These are phyloP conservation scores for Agaricus sinodeliciosus DNA, from an alignment of 768 basidiomycete species.

Conservation along the genomic window DNA sequence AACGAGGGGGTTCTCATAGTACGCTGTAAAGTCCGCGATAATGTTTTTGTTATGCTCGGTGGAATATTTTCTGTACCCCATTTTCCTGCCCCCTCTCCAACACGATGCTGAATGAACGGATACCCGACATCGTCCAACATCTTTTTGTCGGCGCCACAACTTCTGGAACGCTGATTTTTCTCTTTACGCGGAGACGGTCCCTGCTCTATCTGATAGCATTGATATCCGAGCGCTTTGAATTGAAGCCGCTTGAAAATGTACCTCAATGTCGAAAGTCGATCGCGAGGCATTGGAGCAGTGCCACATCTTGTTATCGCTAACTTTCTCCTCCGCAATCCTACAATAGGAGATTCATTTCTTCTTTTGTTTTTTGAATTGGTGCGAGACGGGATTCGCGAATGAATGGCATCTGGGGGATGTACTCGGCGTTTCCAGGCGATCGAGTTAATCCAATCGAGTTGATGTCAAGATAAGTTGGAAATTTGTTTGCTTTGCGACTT, in stretches of 20 bases:
- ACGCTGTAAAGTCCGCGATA: constrained; percentile 7
- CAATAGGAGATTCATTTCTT: too few species aligned
- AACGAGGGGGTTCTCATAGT: constrained; percentile 6
- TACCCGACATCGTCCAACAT: neutral
- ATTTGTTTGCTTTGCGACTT: neutral
- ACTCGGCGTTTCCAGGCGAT: neutral
- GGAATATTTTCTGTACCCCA: neutral
- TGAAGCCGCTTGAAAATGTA: neutral
- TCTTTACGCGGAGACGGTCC: neutral
- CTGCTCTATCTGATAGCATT: neutral
- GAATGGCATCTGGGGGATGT: too few species aligned
- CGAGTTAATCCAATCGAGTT: neutral
- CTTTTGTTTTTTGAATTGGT: too few species aligned
- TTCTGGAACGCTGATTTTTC: neutral
- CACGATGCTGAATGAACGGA: neutral
- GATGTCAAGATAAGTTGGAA: neutral
- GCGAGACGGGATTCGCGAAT: too few species aligned
- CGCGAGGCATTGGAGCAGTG: too few species aligned
- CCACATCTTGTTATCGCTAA: too few species aligned
- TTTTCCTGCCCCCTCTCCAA: neutral
- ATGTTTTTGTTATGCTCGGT: neutral
- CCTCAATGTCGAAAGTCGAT: too few species aligned
- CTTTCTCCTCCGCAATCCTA: too few species aligned
- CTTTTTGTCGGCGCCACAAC: neutral
- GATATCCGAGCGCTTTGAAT: neutral